Evolutionary conservation across 1,284 basidiomycete genomes (phyloP).

Genomic region (Pisolithus thermaeus): DNA sequence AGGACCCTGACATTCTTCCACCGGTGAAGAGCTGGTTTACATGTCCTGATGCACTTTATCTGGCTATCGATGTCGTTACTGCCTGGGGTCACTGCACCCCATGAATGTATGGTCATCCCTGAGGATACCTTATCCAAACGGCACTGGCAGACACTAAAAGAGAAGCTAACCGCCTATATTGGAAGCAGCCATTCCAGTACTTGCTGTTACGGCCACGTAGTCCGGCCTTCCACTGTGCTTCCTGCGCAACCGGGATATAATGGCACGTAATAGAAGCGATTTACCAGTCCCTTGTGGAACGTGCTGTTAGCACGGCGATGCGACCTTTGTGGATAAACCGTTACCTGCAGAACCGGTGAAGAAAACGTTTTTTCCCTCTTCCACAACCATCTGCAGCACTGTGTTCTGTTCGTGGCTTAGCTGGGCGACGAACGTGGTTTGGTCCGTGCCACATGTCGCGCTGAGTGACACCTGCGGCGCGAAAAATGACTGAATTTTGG

Average conservation of each 20-base stretch:
- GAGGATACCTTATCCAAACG: background rate
- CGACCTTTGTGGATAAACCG: background rate
- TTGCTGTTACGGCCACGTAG: slow-evolving; percentile 72
- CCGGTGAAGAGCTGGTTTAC: slow-evolving; percentile 50
- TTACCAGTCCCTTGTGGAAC: slow-evolving; percentile 66
- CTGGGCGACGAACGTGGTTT: slow-evolving; percentile 29
- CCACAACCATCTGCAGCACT: slow-evolving; percentile 41
- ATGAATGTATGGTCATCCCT: slow-evolving; percentile 73
- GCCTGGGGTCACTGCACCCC: slow-evolving; percentile 71
- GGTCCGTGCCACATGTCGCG: slow-evolving; percentile 24
- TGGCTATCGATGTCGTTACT: slow-evolving; percentile 49
- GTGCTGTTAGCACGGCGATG: background rate
- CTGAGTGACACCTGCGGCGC: slow-evolving; percentile 34
- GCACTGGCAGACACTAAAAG: no score
- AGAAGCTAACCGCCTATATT: slow-evolving; percentile 64
- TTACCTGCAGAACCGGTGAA: slow-evolving; percentile 50
- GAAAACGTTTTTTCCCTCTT: slow-evolving; percentile 44
- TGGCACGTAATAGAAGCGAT: slow-evolving; percentile 70
- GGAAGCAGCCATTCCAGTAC: slow-evolving; percentile 65
- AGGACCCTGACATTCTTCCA: slow-evolving; percentile 68
- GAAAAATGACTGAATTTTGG: slow-evolving; percentile 41
- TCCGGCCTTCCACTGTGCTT: slow-evolving; percentile 56
- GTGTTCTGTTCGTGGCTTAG: slow-evolving; percentile 40
- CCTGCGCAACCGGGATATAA: slow-evolving; percentile 62
- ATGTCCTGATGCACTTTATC: slow-evolving; percentile 47